Evolutionary conservation across 305 asterid species (phyloP), one percentile per base, ranked within the genome.

Genomic region (Fraxinus greggii): DNA sequence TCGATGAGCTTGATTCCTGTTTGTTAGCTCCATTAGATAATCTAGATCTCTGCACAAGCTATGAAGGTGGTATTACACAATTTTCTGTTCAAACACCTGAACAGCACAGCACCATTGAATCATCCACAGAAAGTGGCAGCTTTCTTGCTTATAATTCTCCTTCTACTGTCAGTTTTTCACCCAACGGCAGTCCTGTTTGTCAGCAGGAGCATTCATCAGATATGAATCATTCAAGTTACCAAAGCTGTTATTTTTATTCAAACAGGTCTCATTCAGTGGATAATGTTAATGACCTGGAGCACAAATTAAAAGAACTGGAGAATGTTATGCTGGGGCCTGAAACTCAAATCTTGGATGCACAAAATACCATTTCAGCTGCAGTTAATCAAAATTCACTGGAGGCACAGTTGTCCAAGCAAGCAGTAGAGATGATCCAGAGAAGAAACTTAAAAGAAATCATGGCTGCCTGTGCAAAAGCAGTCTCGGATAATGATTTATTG

Each of bases 401-500:
- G 74, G 42, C 84, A 0, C 83, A 77, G 76, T 63, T 81, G 75
- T 82, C 84, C 40, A 75, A 76, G 75, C 82, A 70, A 61, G 81
- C 75, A 21, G 63, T 85, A 7, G 91, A 88, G 83, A 79, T 81
- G 59, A 79, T 84, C 61, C 78, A 70, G 12, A 69, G 86, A 23
- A 76, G 81, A 81, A 61, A 85, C 86, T 36, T 89, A 33, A 88
- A 79, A 59, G 85, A 92, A 70, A 79, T 91, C 67, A 91, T 92
- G 32, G 24, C 86, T 67, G 84, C 87, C 75, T 92, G 94, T 82
- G 97, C 95, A 40, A 89, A 86, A 81, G 89, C 95, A 17, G 80
- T 92, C 19, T 84, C 76, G 0, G 89, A 89, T 65, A 76, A 78
- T 8, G 90, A 89, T 75, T 40, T 73, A 13, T 28, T 82, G n/a